These are phyloP conservation scores for Fusarium mexicanum DNA, from an alignment of 2,329 filamentous ascomycete species.

Conservation along the genomic window DNA sequence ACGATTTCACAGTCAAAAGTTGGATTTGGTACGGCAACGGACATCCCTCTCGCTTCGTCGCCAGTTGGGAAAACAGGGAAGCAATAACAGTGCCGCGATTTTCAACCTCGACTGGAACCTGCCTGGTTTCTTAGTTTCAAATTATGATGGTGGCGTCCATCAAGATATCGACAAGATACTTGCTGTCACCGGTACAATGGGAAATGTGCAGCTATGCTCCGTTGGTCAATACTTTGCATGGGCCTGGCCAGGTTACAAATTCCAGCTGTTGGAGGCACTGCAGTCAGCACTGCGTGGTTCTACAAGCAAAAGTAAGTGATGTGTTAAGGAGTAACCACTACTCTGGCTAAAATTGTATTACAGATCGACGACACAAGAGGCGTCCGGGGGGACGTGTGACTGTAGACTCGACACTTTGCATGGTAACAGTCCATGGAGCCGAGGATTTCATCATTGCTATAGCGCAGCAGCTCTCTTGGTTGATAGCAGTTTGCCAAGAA, in stretches of 20 bases:
- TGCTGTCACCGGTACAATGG: not conserved
- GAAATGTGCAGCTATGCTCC: not conserved
- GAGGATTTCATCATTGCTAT: not conserved
- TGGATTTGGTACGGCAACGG: not conserved
- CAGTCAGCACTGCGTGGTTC: not conserved
- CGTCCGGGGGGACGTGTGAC: not conserved
- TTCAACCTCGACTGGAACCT: not conserved
- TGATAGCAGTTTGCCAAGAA: not conserved
- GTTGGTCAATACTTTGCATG: not conserved
- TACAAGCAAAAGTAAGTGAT: not conserved
- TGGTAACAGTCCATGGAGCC: not conserved
- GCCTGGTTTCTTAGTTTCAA: not conserved
- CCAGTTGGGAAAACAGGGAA: not conserved
- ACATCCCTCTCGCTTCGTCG: not conserved
- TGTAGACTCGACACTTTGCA: not conserved
- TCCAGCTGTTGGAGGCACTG: not conserved
- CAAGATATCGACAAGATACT: not conserved
- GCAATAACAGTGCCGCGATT: not conserved
- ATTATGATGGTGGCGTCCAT: not conserved
- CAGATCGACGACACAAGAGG: not conserved
- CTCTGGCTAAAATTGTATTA: not conserved
- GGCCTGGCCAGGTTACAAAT: not conserved
- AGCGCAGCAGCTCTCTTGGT: not conserved
- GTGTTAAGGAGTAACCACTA: not conserved
- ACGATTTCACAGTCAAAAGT: not conserved